Percentiles rank a stretch among this genome's conserved stretches.
These are phyloP conservation scores for Boletus fagicola DNA, from an alignment of 768 basidiomycete genomes.

Conservation along the genomic window DNA sequence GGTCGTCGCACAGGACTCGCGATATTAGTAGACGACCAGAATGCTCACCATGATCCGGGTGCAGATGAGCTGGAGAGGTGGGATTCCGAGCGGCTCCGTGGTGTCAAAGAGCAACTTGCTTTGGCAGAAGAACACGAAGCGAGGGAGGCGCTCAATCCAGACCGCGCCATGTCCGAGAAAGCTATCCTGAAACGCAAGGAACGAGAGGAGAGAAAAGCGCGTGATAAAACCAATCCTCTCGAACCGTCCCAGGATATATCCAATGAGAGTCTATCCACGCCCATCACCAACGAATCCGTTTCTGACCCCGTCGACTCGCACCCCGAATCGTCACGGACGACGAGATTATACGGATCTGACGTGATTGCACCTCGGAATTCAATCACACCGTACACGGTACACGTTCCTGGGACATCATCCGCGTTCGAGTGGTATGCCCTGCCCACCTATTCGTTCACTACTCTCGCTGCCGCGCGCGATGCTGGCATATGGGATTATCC, in stretches of 20 bases:
- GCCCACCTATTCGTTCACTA: constrained; percentile 43
- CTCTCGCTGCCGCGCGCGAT: constrained; percentile 56
- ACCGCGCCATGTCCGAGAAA: constrained; percentile 53
- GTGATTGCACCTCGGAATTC: constrained; percentile 9
- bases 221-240: constrained; percentile 3
- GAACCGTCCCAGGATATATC: constrained; percentile 1
- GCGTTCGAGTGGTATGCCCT: constrained; percentile 68
- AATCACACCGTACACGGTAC: constrained; percentile 47
- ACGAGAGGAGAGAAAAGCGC: constrained; percentile 52
- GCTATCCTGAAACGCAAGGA: constrained; percentile 72
- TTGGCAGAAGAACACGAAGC: constrained; percentile 49
- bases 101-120: constrained; percentile 47
- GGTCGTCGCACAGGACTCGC: constrained; percentile 65
- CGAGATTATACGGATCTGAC: neutral
- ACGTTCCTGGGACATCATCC: constrained; percentile 64
- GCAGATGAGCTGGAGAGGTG: constrained; percentile 49
- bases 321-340: neutral
- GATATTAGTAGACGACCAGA: constrained; percentile 69
- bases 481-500: constrained; percentile 83
- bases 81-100: constrained; percentile 48
- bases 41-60: constrained; percentile 52
- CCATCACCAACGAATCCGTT: neutral
- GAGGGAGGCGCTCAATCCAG: constrained; percentile 39
- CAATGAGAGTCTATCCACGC: constrained; percentile 9
- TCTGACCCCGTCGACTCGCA: neutral